Percentiles rank a stretch among this genome's conserved stretches.
These are phyloP conservation scores for Candida sonorensis DNA, from an alignment of 805 yeast genomes.

Conservation along the genomic window DNA sequence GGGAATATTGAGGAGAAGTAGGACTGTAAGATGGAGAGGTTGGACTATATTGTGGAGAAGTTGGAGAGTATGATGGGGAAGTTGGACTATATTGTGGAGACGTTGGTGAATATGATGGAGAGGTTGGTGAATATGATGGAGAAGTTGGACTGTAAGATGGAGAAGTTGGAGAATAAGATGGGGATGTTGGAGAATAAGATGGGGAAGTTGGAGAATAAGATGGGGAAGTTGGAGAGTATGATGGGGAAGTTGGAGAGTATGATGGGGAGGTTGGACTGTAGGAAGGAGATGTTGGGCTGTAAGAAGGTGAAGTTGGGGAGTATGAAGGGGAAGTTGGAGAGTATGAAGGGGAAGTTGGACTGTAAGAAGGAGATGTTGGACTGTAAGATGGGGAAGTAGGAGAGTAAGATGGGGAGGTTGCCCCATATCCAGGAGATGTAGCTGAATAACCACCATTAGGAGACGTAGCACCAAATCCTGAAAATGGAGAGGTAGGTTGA, in stretches of 20 bases:
- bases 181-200: slow-evolving; percentile 66
- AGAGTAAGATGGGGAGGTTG: slow-evolving; percentile 61
- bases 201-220: slow-evolving; percentile 59
- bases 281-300: slow-evolving; percentile 61
- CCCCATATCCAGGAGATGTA: slow-evolving; percentile 41
- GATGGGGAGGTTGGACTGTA: slow-evolving; percentile 45
- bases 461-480: slow-evolving; percentile 42
- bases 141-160: slow-evolving; percentile 67
- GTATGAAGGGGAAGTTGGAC: slow-evolving; percentile 70
- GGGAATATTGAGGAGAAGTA: slow-evolving; percentile 74
- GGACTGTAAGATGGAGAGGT: slow-evolving; percentile 79
- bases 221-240: slow-evolving; percentile 73
- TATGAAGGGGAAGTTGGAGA: slow-evolving; percentile 66
- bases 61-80: slow-evolving; percentile 73
- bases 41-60: slow-evolving; percentile 63
- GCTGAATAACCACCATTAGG: slow-evolving; percentile 42
- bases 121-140: slow-evolving; percentile 72
- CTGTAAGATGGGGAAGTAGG: slow-evolving; percentile 74
- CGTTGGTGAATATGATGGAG: slow-evolving; percentile 72
- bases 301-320: slow-evolving; percentile 65
- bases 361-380: slow-evolving; percentile 51
- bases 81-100: slow-evolving; percentile 73
- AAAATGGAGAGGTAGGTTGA: slow-evolving; percentile 52
- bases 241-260: slow-evolving; percentile 56
- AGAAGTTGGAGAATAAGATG: slow-evolving; percentile 63